phyloP scores from a whole-genome alignment of 2,329 filamentous ascomycete species.

The Colletotrichum lupini region DNA sequence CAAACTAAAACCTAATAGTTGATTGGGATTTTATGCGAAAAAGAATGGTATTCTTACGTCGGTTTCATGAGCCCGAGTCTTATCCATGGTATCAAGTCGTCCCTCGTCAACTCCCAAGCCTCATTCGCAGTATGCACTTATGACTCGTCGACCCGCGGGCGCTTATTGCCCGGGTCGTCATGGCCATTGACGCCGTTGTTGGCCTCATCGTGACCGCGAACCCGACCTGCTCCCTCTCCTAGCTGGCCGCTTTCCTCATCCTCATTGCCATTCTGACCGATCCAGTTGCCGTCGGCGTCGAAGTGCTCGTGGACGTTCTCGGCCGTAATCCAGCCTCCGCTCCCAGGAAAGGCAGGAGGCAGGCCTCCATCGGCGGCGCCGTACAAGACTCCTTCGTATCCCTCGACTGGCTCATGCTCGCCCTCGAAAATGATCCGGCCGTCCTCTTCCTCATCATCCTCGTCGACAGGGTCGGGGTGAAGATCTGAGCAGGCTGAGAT shows the following conservation, averaged over 20 bases:
- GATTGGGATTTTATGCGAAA: not conserved
- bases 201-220: conserved; percentile 64
- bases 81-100: conserved; percentile 28
- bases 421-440: conserved; percentile 69
- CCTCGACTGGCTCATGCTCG: conserved; percentile 65
- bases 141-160: conserved; percentile 54
- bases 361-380: conserved; percentile 61
- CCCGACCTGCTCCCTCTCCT: conserved; percentile 73
- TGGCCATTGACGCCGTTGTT: conserved; percentile 59
- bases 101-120: not conserved
- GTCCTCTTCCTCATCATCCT: conserved; percentile 67
- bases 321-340: conserved; percentile 87
- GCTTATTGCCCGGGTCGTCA: conserved; percentile 58
- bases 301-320: conserved; percentile 91
- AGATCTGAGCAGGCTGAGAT: conserved; percentile 81
- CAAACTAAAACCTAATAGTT: not conserved
- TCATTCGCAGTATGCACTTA: not conserved
- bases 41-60: conserved; percentile 14
- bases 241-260: conserved; percentile 59
- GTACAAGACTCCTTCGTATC: conserved; percentile 65
- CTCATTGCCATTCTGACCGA: conserved; percentile 53
- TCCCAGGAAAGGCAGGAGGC: conserved; percentile 77
- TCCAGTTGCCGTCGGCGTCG: conserved; percentile 84
- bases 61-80: not conserved
- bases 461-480: conserved; percentile 75